Percentiles rank a stretch among this genome's conserved stretches.
These are phyloP conservation scores for Phtheirospermum japonicum DNA, from an alignment of 257 asterid genomes.

Conservation along the genomic window DNA sequence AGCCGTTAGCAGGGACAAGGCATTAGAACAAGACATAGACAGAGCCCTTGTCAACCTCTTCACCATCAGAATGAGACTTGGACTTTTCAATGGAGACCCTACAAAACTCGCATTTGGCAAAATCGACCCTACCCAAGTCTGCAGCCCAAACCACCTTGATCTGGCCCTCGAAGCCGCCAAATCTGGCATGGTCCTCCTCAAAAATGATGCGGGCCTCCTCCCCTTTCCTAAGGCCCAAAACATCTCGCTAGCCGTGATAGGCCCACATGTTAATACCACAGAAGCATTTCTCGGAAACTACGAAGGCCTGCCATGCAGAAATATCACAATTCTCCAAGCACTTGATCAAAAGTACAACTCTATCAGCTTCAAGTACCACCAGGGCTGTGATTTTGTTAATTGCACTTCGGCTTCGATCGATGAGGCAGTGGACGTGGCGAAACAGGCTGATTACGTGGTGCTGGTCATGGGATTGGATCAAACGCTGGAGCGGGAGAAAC, in stretches of 20 bases:
- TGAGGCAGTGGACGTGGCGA: constrained; percentile 34
- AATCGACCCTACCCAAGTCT: constrained; percentile 39
- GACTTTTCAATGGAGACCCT: constrained; percentile 58
- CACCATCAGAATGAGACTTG: constrained; percentile 61
- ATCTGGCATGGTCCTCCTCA: constrained; percentile 68
- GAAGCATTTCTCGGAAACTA: constrained; percentile 47
- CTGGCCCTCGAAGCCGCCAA: constrained; percentile 63
- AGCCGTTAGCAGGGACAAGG: constrained; percentile 46
- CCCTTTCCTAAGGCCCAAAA: constrained; percentile 47
- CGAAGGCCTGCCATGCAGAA: constrained; percentile 60
- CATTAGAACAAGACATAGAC: constrained; percentile 47
- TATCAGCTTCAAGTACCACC: constrained; percentile 28
- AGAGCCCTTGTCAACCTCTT: constrained; percentile 67
- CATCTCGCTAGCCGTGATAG: constrained; percentile 54
- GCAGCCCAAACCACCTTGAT: constrained; percentile 48
- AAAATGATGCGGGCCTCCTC: constrained; percentile 48
- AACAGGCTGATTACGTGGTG: constrained; percentile 48
- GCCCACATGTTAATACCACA: constrained; percentile 53
- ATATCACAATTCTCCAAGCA: constrained; percentile 51
- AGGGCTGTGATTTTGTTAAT: constrained; percentile 49
- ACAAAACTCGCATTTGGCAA: constrained; percentile 40
- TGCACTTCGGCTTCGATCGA: constrained; percentile 35
- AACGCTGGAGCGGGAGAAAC: constrained; percentile 52
- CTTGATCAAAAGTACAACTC: constrained; percentile 29
- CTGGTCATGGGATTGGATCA: constrained; percentile 71